Base-by-base conservation (phyloP, 1,139 yeast genomes). In the Hyphopichia wangnamkhiaoensis region DNA sequence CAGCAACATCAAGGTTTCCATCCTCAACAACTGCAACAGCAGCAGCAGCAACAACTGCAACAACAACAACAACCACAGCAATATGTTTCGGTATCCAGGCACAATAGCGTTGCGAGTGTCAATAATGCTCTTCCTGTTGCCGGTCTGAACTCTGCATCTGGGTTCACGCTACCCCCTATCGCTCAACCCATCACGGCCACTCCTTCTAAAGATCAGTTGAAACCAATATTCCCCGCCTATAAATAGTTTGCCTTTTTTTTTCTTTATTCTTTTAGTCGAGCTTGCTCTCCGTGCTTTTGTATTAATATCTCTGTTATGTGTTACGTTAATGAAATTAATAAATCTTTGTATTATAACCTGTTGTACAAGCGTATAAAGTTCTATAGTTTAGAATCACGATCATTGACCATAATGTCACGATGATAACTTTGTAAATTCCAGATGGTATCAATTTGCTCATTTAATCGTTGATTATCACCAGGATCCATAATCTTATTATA, bases 391-490 rank as follows among this genome's bases (percentile, higher is more conserved):
- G 46, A 40, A 7, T 30, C 33, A 15, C 36, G 27, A 14, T 39
- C 36, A 10, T 53, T 48, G 4, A 50, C 36, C 21, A 51, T 40
- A 9, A 46, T 34, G 34, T 63, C 66, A 14, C 46, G 38, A 46
- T 63, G 66, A 21, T 46, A 50, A 18, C 49, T 48, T 15, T 49
- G 38, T 27, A 65, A 47, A 24, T 43, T 49, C 71, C 71, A 65
- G 10, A 55, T 40, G 21, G 55, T 45, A 12, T 38, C 42, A 26
- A 65, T 49, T 19, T 54, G 50, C 3, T 38, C 28, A 31, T 52
- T 50, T n/a, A 59, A 34, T 20, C 21, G 23, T 5, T 36, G 24
- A n/a, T 30, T 17, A 10, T 39, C 26, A 19, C 31, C n/a, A n/a
- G n/a, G n/a, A n/a, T n/a, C 18, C 24, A 34, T 8, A 21, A 41